Conservation (phyloP, 2,329 filamentous ascomycete genomes). For the Fusarium virguliforme region DNA sequence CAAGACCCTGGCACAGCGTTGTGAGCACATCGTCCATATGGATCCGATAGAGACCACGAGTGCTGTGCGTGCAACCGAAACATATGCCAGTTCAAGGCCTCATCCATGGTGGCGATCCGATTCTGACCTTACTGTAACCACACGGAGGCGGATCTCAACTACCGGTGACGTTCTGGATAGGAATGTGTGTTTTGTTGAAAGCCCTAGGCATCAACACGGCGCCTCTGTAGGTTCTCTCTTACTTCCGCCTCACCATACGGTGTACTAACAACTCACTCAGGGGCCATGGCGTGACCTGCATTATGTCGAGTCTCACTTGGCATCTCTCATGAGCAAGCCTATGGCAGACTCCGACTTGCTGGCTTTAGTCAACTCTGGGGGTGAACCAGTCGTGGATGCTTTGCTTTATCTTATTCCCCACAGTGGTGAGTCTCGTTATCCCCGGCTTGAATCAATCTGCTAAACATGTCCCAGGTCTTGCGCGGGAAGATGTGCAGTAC, state of each 20-base stretch:
- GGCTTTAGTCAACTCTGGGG: slow-evolving; percentile 83
- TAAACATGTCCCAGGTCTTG: slow-evolving; percentile 52
- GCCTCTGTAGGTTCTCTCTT: slow-evolving; percentile 63
- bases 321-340: slow-evolving; percentile 63
- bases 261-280: slow-evolving; percentile 65
- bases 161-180: slow-evolving; percentile 87
- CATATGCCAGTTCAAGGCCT: slow-evolving; percentile 85
- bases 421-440: slow-evolving; percentile 64
- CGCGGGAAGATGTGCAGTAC: slow-evolving; percentile 74
- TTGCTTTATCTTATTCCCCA: slow-evolving; percentile 86
- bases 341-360: slow-evolving; percentile 82
- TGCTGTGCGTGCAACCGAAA: slow-evolving; percentile 69
- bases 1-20: slow-evolving; percentile 87
- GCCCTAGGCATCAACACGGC: slow-evolving; percentile 73
- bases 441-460: neutral
- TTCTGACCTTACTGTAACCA: slow-evolving; percentile 72
- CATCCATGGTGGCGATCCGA: slow-evolving; percentile 94
- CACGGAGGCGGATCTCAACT: slow-evolving; percentile 74
- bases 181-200: slow-evolving; percentile 95
- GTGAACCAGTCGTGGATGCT: slow-evolving; percentile 87
- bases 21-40: slow-evolving; percentile 94
- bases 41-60: slow-evolving; percentile 71
- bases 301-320: slow-evolving; percentile 75
- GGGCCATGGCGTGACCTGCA: slow-evolving; percentile 74
- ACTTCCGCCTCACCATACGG: slow-evolving; percentile 3